phyloP scores from a whole-genome alignment of 768 basidiomycete genomes.

The Suillus occidentalis region DNA sequence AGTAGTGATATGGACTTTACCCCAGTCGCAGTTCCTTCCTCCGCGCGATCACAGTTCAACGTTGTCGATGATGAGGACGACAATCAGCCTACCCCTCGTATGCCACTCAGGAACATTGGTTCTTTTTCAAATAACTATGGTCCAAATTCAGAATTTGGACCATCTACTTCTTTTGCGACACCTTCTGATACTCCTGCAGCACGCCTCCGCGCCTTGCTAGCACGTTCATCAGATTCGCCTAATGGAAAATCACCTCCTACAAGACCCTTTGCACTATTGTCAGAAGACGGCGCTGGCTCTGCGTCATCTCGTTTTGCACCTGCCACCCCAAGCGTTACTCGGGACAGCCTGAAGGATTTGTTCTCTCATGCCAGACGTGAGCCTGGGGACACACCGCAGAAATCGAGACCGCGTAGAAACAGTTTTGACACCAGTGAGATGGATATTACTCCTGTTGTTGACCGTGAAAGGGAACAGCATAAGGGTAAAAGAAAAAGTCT shows the following conservation, averaged over 20 bases:
- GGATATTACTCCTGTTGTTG: constrained; percentile 50
- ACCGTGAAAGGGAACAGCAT: constrained; percentile 40
- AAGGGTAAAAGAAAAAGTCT: constrained; percentile 58
- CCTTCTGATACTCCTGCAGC: constrained; percentile 52
- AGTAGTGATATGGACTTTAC: constrained; percentile 17
- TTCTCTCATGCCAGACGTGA: constrained; percentile 68
- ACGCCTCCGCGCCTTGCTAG: constrained; percentile 62
- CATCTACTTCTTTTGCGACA: constrained; percentile 11
- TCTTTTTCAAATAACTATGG: constrained; percentile 14
- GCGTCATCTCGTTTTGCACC: constrained; percentile 21
- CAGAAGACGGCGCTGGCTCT: constrained; percentile 26
- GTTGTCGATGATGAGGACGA: constrained; percentile 28
- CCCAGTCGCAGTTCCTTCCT: constrained; percentile 21
- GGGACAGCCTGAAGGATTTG: constrained; percentile 60
- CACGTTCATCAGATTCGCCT: constrained; percentile 46
- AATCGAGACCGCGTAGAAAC: constrained; percentile 48
- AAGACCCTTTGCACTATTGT: constrained; percentile 24
- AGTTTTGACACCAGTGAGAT: constrained; percentile 63
- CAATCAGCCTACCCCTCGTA: constrained; percentile 30
- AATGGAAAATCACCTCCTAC: constrained; percentile 29
- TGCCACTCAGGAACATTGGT: constrained; percentile 22
- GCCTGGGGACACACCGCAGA: constrained; percentile 64
- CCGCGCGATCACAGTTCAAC: constrained; percentile 15
- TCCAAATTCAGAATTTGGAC: constrained; percentile 7
- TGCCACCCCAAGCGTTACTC: constrained; percentile 46